Evolutionary conservation across 2,329 filamentous ascomycete genomes (phyloP).

Genomic region (Alternaria hordeiaustralica): DNA sequence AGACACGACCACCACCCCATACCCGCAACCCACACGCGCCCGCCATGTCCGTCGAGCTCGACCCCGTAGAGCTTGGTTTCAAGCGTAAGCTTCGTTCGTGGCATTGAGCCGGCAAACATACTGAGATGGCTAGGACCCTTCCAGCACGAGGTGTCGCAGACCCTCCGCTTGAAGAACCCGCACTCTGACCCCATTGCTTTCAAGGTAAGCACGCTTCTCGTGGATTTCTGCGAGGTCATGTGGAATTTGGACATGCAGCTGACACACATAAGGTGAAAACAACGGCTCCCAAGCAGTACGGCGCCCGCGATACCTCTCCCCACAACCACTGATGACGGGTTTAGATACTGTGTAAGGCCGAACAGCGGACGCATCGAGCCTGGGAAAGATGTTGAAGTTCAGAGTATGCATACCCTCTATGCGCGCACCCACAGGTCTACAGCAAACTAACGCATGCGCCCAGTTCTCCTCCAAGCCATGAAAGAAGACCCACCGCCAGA

Average conservation of each 20-base stretch:
- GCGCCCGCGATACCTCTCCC: slow-evolving; percentile 27
- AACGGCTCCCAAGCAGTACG: slow-evolving; percentile 97
- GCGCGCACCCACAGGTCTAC: slow-evolving; percentile 16
- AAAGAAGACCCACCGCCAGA: slow-evolving; percentile 88
- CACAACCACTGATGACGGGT: slow-evolving; percentile 28
- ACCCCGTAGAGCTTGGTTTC: slow-evolving; percentile 90
- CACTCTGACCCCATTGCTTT: slow-evolving; percentile 67
- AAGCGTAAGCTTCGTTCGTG: slow-evolving; percentile 68
- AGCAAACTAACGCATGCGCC: slow-evolving; percentile 34
- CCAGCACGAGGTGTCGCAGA: slow-evolving; percentile 68
- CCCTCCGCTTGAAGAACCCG: slow-evolving; percentile 64
- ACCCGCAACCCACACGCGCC: slow-evolving; percentile 13
- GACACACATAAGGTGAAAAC: slow-evolving; percentile 81
- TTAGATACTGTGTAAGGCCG: slow-evolving; percentile 94
- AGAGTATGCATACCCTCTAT: slow-evolving; percentile 65
- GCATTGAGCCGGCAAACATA: slow-evolving; percentile 4
- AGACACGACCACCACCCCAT: slow-evolving; percentile 19
- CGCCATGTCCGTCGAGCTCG: slow-evolving; percentile 93
- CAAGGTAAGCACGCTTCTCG: slow-evolving; percentile 59
- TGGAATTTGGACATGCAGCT: slow-evolving; percentile 2
- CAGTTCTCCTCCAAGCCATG: slow-evolving; percentile 97
- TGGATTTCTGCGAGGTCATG: too few relatives aligned
- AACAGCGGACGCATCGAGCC: slow-evolving; percentile 97
- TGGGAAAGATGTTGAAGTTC: slow-evolving; percentile 87
- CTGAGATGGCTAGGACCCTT: slow-evolving; percentile 61